Base-by-base conservation (phyloP, 305 asterid genomes). In the Fraxinus platypoda region DNA sequence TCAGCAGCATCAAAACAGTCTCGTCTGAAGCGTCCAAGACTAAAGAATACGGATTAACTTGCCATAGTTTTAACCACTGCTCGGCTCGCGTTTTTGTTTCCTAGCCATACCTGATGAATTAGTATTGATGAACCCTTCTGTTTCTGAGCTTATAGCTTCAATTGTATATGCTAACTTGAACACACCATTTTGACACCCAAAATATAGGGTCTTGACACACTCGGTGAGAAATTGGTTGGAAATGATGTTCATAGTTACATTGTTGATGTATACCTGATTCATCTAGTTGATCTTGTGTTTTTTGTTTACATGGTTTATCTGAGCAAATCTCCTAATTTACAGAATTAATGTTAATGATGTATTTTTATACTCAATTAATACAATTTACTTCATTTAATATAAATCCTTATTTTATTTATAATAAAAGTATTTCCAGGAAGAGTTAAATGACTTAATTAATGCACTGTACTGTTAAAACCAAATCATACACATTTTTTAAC, bases 11-110 rank as follows among this genome's bases (percentile, higher is more conserved):
- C 86, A 2, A 81, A 77, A 25, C 83, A 80, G 73, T 80, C 85
- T 78, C 82, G 74, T 6, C 28, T 76, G 3, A 90, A 90, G 88
- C 90, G 87, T 1, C 82, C 81, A 6, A 87, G 88, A 75, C 59
- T 90, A 37, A 15, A 57, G 46, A 77, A 21, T 34, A n/a, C 38
- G 12, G 82, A 83, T 25, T 80, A 74, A 86, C 72, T 31, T 8
- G 73, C 17, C 41, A 35, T 35, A 35, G 41, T 35, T 35, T 34
- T 6, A 35, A 35, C 41, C 9, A 35, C 41, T 8, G 41, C 8
- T 35, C 9, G 8, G 28, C 8, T 66, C 9, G 7, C 6, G 26
- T 11, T 46, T 17, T 23, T 43, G 8, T 64, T 26, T 8, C 37
- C 68, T 19, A 78, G 62, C 38, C 72, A 46, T 12, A 75, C 66